Percentiles rank a stretch among this genome's conserved stretches.
phyloP scores from a whole-genome alignment of 2,329 filamentous ascomycete species.

The Dactylellina leptospora region DNA sequence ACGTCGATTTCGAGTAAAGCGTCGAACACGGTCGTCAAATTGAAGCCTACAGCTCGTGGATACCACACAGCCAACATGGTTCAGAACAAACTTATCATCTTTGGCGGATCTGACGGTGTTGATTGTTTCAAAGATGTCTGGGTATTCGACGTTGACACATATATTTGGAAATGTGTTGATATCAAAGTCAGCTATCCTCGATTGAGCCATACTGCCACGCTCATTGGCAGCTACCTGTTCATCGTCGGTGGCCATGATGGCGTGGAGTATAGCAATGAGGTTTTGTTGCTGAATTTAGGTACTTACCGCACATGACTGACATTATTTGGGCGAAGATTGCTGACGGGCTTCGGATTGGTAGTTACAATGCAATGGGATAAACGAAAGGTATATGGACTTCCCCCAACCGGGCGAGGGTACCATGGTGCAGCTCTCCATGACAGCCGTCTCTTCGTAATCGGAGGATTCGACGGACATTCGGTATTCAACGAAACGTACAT shows the following conservation, averaged over 20 bases:
- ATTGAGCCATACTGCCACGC: constrained; percentile 73
- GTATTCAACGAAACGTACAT: constrained; percentile 75
- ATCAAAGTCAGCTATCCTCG: constrained; percentile 71
- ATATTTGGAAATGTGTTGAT: constrained; percentile 68
- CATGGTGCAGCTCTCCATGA: constrained; percentile 74
- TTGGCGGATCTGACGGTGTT: constrained; percentile 74
- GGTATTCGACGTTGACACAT: constrained; percentile 74
- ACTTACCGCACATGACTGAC: constrained; percentile 1
- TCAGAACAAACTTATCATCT: constrained; percentile 75
- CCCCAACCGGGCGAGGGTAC: constrained; percentile 72
- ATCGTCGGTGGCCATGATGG: constrained; percentile 76
- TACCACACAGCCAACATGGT: constrained; percentile 80
- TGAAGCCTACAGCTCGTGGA: constrained; percentile 69
- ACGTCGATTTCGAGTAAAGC: constrained; percentile 50
- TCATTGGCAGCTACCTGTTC: constrained; percentile 75
- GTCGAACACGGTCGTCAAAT: constrained; percentile 40
- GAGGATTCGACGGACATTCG: constrained; percentile 71
- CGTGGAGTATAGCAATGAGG: constrained; percentile 74
- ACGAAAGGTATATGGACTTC: constrained; percentile 71
- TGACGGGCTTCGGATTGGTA: constrained; percentile 9
- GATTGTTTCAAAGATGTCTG: constrained; percentile 78
- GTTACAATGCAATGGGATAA: constrained; percentile 79
- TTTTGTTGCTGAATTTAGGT: constrained; percentile 71
- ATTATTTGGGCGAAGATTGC: background rate
- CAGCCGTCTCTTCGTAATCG: constrained; percentile 71